Base-by-base conservation (phyloP, 176 grass and related monocot species). In the Chloris gayana region DNA sequence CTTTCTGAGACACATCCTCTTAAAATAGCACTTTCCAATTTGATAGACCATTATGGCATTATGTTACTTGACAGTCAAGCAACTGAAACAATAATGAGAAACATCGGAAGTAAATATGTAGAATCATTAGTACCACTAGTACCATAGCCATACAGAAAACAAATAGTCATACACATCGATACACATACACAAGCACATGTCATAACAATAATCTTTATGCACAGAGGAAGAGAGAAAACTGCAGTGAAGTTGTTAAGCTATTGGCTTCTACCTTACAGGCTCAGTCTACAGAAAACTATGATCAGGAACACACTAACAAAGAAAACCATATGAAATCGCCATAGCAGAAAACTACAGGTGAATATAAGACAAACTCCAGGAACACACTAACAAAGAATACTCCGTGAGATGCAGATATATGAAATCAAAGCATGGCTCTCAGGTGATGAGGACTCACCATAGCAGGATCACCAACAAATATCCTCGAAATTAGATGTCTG, bases 391-490 rank as follows among this genome's bases (percentile, higher is more conserved):
- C 9, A 29, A 39, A 29, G n/a, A 9, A 64, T 56, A 67, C 26
- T 56, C 42, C 35, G 74, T 13, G 32, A 31, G 39, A 24, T 75
- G 41, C 25, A 67, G 5, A 73, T 74, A 73, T 67, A 34, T 45
- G 60, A 65, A 14, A 58, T 51, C 46, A 46, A 63, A 75, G 21
- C 33, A n/a, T 45, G 41, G 45, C 85, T 73, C 14, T 67, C 35
- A 2, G 41, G 82, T 4, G 21, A 80, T 45, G 71, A 69, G 41
- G 70, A 80, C 85, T 94, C 68, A 91, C 91, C 82, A 67, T 84
- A 45, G 85, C 82, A 78, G 91, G 91, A 83, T 94, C 86, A 19
- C 79, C 85, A 60, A 90, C 85, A 85, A 94, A 94, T 64, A 94
- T 94, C 53, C 85, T 86, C 6, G 82, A 88, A 72, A 94, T 88